phyloP scores from a whole-genome alignment of 768 basidiomycete genomes.

The Mycena indigotica region DNA sequence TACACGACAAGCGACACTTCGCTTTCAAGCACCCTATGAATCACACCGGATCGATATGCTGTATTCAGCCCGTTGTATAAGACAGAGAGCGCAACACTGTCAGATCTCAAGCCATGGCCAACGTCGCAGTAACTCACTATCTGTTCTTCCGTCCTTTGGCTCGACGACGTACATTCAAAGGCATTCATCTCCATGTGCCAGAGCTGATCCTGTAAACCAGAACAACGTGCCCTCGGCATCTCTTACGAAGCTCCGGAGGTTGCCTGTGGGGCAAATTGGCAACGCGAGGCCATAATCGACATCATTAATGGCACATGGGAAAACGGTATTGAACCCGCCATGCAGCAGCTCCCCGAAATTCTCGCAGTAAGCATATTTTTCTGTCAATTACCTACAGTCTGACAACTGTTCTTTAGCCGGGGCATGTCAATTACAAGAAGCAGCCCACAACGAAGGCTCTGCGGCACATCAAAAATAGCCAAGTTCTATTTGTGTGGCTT shows the following conservation, averaged over 20 bases:
- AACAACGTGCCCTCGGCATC: not conserved
- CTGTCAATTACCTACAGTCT: not conserved
- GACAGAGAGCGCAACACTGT: not conserved
- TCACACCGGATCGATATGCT: not conserved
- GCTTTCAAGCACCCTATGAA: not conserved
- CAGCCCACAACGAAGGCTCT: not conserved
- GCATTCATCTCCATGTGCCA: not conserved
- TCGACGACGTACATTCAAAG: not conserved
- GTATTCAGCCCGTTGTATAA: not conserved
- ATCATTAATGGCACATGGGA: conserved; percentile 6
- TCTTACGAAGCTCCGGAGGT: not conserved
- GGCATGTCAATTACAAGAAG: not conserved
- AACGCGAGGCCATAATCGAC: not conserved
- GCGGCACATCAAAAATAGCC: conserved; percentile 1
- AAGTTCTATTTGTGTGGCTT: conserved; percentile 5
- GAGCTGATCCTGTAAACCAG: too few species aligned
- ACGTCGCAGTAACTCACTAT: not conserved
- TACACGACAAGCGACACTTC: too few species aligned
- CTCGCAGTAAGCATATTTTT: not conserved
- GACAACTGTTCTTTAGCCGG: conserved; percentile 1
- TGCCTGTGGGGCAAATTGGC: not conserved
- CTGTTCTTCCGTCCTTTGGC: conserved; percentile 5
- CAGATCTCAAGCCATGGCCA: not conserved
- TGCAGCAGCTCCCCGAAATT: not conserved
- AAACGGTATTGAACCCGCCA: conserved; percentile 1